Percentiles rank a stretch among this genome's conserved stretches.
Conservation (phyloP, 2,329 filamentous ascomycete species). For the Aspergillus alliaceus region DNA sequence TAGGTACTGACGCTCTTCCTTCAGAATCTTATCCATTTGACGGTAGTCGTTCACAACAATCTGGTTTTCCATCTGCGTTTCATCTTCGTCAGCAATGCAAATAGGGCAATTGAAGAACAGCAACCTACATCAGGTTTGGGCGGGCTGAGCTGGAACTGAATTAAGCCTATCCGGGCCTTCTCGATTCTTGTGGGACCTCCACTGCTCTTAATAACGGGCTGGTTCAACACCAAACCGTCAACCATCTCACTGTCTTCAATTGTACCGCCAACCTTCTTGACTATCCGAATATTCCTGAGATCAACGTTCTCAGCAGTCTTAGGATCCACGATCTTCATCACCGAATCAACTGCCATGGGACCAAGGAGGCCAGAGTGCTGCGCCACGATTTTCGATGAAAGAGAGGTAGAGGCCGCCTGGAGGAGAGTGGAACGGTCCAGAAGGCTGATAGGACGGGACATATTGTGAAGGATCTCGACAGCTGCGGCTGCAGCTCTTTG, state of each 20-base stretch:
- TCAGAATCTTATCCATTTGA: constrained; percentile 99
- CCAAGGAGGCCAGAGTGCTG: constrained; percentile 93
- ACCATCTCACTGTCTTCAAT: constrained; percentile 98
- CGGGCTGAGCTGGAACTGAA: constrained; percentile 97
- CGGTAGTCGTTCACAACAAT: constrained; percentile 99
- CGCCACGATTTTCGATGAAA: constrained; percentile 98
- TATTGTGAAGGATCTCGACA: constrained; percentile 86
- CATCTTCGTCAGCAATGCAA: constrained; percentile 17
- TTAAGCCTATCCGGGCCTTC: constrained; percentile 94
- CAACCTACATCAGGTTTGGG: constrained; percentile 86
- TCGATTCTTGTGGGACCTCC: constrained; percentile 91
- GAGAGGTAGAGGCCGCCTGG: constrained; percentile 93
- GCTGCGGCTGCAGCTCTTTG: constrained; percentile 88
- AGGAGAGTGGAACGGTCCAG: constrained; percentile 85
- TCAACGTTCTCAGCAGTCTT: constrained; percentile 97
- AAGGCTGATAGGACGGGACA: constrained; percentile 91
- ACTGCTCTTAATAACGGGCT: constrained; percentile 89
- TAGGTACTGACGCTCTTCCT: constrained; percentile 97
- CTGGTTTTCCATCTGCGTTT: constrained; percentile 88
- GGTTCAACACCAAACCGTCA: constrained; percentile 88
- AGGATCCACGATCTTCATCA: constrained; percentile 91
- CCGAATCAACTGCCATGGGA: constrained; percentile 97
- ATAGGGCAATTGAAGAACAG: neutral
- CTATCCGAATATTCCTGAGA: constrained; percentile 89
- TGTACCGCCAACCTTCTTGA: constrained; percentile 97